Conservation (phyloP, 2,329 filamentous ascomycete species). For the Paramyrothecium roridum region DNA sequence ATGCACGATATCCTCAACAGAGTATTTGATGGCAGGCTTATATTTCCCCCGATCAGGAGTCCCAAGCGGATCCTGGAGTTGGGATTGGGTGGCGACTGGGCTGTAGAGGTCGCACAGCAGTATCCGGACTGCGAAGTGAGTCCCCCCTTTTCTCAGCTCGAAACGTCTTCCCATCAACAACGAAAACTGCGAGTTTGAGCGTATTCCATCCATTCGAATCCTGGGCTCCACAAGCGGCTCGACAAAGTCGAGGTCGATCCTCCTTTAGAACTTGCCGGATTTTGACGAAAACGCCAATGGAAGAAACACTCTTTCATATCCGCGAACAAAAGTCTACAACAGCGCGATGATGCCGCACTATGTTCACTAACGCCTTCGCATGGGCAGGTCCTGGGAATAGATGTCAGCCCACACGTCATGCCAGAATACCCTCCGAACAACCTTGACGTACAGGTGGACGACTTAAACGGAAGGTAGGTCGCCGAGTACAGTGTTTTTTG, state of each 20-base stretch:
- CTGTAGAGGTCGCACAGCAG: slow-evolving; percentile 62
- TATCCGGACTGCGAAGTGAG: slow-evolving; percentile 63
- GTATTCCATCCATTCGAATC: no score
- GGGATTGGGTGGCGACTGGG: slow-evolving; percentile 72
- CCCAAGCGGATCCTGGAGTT: slow-evolving; percentile 65
- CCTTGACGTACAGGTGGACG: slow-evolving; percentile 68
- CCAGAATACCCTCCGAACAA: slow-evolving; percentile 64
- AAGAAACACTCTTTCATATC: no score
- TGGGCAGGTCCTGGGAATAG: slow-evolving; percentile 65
- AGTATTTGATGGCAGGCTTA: slow-evolving; percentile 63
- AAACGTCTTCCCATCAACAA: not conserved
- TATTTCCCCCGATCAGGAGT: slow-evolving; percentile 64
- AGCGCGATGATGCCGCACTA: no score
- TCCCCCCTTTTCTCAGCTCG: slow-evolving; percentile 3
- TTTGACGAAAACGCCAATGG: no score
- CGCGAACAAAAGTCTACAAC: no score
- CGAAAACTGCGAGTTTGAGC: no score
- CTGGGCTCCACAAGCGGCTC: no score
- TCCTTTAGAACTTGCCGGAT: no score
- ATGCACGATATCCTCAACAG: slow-evolving; percentile 61
- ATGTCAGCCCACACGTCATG: slow-evolving; percentile 68
- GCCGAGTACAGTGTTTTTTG: not conserved
- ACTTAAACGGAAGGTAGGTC: slow-evolving; percentile 61
- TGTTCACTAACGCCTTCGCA: not conserved
- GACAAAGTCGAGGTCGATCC: no score